Evolutionary conservation across 305 asterid species (phyloP), one percentile per base, ranked within the genome.

Genomic region (Fraxinus sp.): DNA sequence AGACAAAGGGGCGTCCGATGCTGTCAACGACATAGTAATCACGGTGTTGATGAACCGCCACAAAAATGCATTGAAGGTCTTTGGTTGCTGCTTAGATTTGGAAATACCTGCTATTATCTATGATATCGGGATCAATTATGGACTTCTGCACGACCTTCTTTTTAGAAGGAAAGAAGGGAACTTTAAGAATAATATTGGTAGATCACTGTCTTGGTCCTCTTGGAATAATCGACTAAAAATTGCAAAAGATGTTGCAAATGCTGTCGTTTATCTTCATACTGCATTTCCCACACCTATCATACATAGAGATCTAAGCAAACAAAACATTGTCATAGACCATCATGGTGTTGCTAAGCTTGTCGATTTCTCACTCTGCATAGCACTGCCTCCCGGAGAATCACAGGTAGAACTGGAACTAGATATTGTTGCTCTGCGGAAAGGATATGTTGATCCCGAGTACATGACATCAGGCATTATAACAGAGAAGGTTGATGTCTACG

Each of bases 311-410:
- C 39, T 84, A 28, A 3, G 6, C n/a, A 3, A 79, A 24, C 3
- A 14, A 3, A 84, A 84, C 7, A 55, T 84, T 24, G 30, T 80
- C 0, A 3, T 84, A 11, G 80, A 68, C 18, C 28, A 76, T 26
- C 18, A 18, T 68, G 86, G 84, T 4, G 76, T 66, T 52, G 86
- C 86, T 1, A 84, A 84, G 37, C 39, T 80, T 37, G 26, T 84
- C 0, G 68, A 80, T 68, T 80, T 84, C 41, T 68, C 82, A 3
- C 20, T 80, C 0, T 80, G 66, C 33, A 35, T 80, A 36, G 11
- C 74, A 7, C 66, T 41, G 52, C 52, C 52, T 41, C 52, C 52
- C 3, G 52, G 52, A 41, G 16, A 41, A 9, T 41, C 52, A 30
- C 73, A 70, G 59, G 52, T 76, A 0, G 36, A 44, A 35, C 75